phyloP scores from a whole-genome alignment of 306 rosid species.

The Cicer bijugum region DNA sequence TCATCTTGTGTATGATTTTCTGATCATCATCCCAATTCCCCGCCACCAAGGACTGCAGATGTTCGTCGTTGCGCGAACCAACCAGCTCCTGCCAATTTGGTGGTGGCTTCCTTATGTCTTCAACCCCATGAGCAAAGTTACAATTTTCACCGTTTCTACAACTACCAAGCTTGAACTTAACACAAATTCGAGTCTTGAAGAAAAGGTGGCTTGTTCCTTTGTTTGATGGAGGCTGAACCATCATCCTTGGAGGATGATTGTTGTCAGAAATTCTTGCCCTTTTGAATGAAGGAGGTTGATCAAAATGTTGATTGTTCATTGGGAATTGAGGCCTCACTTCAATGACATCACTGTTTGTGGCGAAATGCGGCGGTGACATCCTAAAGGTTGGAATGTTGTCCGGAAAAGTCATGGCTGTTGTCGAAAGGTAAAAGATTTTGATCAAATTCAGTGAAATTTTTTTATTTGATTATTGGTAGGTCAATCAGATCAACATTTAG shows the following conservation, averaged over 20 bases:
- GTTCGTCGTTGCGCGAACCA: constrained; percentile 59
- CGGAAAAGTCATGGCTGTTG: constrained; percentile 56
- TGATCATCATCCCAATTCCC: constrained; percentile 87
- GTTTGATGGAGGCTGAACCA: constrained; percentile 49
- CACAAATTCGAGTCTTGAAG: constrained; percentile 90
- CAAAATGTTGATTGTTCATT: constrained; percentile 46
- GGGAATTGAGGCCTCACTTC: constrained; percentile 64
- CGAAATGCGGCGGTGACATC: constrained; percentile 54
- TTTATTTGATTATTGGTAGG: constrained; percentile 28
- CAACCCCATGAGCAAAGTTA: constrained; percentile 92
- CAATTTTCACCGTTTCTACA: constrained; percentile 88
- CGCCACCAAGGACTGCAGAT: constrained; percentile 32
- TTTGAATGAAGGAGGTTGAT: constrained; percentile 56
- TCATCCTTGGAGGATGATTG: constrained; percentile 45
- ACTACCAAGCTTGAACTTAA: constrained; percentile 64
- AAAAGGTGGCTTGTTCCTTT: constrained; percentile 70
- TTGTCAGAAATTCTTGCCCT: constrained; percentile 65
- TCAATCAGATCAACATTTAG: constrained; percentile 37
- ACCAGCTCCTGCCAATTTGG: constrained; percentile 97
- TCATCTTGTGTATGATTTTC: constrained; percentile 86
- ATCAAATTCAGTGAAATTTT: constrained; percentile 30
- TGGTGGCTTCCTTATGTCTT: constrained; percentile 86
- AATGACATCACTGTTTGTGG: constrained; percentile 57
- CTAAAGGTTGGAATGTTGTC: constrained; percentile 54
- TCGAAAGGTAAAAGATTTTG: constrained; percentile 3